These are phyloP conservation scores for Aquilaria sinensis DNA, from an alignment of 345 rosid species.

Conservation along the genomic window DNA sequence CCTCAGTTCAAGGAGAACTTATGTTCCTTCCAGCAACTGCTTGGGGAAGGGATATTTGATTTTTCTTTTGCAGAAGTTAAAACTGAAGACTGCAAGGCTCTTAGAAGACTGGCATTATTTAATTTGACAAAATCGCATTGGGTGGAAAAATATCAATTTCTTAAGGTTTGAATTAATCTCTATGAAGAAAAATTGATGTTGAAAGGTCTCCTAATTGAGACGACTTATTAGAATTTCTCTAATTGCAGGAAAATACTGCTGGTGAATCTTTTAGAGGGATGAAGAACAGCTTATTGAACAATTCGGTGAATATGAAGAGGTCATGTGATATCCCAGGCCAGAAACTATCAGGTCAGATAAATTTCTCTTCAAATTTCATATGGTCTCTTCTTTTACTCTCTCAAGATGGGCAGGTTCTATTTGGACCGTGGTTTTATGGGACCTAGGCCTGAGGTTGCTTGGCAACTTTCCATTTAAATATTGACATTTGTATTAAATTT, in stretches of 20 bases:
- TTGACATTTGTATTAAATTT: too few relatives aligned
- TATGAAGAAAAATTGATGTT: background rate
- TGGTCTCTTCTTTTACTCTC: too few relatives aligned
- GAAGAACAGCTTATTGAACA: slow-evolving; percentile 23
- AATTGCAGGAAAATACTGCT: slow-evolving; percentile 38
- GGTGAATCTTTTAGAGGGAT: slow-evolving; percentile 29
- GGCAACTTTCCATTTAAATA: too few relatives aligned
- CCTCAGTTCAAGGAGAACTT: slow-evolving; percentile 71
- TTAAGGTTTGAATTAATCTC: slow-evolving; percentile 43
- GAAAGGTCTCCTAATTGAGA: background rate
- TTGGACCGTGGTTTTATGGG: too few relatives aligned
- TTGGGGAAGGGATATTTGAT: slow-evolving; percentile 71
- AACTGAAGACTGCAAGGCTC: slow-evolving; percentile 43
- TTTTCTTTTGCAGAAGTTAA: slow-evolving; percentile 38
- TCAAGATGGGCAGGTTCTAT: too few relatives aligned
- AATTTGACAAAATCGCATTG: slow-evolving; percentile 48
- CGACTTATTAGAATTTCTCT: slow-evolving; percentile 15
- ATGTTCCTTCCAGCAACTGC: slow-evolving; percentile 56
- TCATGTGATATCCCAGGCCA: slow-evolving; percentile 31
- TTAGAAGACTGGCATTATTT: slow-evolving; percentile 51
- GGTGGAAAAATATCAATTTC: slow-evolving; percentile 46
- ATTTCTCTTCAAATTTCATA: background rate
- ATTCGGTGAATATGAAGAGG: slow-evolving; percentile 33
- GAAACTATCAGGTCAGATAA: slow-evolving; percentile 45
- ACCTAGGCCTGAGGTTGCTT: too few relatives aligned